Conservation (phyloP, 1,284 basidiomycete species). For the Cryptococcus floricola region DNA sequence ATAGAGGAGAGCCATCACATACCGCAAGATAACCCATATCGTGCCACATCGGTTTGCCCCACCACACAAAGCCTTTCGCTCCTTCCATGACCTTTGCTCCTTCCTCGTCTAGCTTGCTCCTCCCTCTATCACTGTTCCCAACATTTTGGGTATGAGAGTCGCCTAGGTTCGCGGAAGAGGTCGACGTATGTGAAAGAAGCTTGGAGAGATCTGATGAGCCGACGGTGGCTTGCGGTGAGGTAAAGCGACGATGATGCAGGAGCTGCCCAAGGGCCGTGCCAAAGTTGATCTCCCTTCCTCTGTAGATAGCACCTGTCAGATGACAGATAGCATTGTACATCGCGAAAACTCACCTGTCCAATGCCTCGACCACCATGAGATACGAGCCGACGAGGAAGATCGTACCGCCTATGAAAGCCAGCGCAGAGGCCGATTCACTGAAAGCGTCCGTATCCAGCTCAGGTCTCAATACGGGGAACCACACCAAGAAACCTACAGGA, state of each 20-base stretch:
- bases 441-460: slow-evolving; percentile 21
- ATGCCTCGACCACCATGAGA: slow-evolving; percentile 54
- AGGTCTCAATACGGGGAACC: slow-evolving; percentile 54
- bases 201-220: neutral
- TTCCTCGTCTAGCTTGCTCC: neutral
- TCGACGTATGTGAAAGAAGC: neutral
- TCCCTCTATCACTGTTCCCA: too few relatives aligned
- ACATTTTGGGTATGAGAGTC: too few relatives aligned
- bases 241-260: slow-evolving; percentile 16
- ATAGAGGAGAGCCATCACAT: slow-evolving; percentile 1
- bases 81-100: neutral
- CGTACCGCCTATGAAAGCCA: slow-evolving; percentile 55
- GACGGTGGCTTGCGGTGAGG: neutral
- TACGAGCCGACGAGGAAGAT: slow-evolving; percentile 57
- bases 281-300: slow-evolving; percentile 37
- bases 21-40: slow-evolving; percentile 58
- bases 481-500: slow-evolving; percentile 52
- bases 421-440: slow-evolving; percentile 49
- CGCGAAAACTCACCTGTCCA: slow-evolving; percentile 42
- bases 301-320: slow-evolving; percentile 1
- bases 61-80: slow-evolving; percentile 28
- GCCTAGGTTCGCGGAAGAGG: slow-evolving; percentile 1
- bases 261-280: slow-evolving; percentile 29
- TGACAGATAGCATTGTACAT: neutral
- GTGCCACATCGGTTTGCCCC: slow-evolving; percentile 52